Base-by-base conservation (phyloP, 2,329 filamentous ascomycete genomes). In the Didymosphaeria variabile region DNA sequence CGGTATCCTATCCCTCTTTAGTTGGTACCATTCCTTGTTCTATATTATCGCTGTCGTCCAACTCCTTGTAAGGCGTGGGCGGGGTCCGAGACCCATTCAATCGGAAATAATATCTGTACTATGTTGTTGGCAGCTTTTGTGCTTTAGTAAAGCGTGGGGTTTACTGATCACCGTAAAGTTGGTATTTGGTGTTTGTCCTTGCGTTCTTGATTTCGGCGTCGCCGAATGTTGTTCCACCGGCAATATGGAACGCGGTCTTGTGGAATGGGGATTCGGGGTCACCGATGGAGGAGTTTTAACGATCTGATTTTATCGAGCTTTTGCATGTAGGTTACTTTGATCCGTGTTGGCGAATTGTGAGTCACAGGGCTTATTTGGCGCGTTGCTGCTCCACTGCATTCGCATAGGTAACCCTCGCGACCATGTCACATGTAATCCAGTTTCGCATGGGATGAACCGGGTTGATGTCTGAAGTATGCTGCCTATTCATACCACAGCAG, bases 401-500 rank as follows among this genome's bases (percentile, higher is more conserved):
- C 6, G 26, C 26, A 29, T 6, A 29, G 26, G 4, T 29, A 29
- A 4, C 26, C 26, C 26, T 36, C 34, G 34, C 15, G 34, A 10
- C 15, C 15, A 3, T 36, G 9, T 36, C 3, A 36, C 1, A 3
- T 36, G 15, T 36, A 10, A 6, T 36, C 34, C 34, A 36, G 15
- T 15, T 3, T 36, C 5, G 15, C 34, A 36, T 36, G 34, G 34
- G 10, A 36, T 36, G 34, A 36, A 36, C 15, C 34, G 34, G 4
- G 34, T 76, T 44, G 73, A 75, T 1, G 26, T 29, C 26, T 29
- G 26, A 29, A 5, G 26, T 29, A 29, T 6, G 26, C 4, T 29
- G 26, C 26, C 26, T 5, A 29, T 29, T 4, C 6, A 29, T 29
- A 29, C 26, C 26, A 29, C 26, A 29, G 26, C 26, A 29, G n/a